Conservation (phyloP, 176 grass and related monocot genomes). For the Chrysopogon serrulatus region DNA sequence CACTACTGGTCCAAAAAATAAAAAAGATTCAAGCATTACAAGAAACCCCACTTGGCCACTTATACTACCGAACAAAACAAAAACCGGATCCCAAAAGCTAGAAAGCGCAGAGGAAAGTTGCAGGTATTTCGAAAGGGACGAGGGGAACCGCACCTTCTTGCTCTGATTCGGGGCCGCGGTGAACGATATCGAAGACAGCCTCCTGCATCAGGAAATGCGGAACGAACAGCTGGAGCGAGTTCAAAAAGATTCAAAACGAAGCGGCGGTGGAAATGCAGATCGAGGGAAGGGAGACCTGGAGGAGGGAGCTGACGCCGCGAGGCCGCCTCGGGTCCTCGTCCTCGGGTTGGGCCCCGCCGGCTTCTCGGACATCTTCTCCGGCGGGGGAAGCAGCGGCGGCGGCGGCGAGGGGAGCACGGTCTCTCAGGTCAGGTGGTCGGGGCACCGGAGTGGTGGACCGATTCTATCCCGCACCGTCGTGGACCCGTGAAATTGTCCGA, state of each 20-base stretch:
- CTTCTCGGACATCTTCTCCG: conserved; percentile 49
- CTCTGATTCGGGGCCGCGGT: conserved; percentile 26
- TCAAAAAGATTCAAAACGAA: conserved; percentile 20
- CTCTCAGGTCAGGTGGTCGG: background rate
- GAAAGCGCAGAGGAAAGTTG: background rate
- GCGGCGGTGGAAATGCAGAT: conserved; percentile 37
- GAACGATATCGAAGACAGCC: conserved; percentile 33
- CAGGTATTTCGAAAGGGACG: background rate
- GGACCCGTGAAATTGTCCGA: conserved; percentile 30
- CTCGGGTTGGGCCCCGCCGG: conserved; percentile 4
- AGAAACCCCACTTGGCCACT: conserved; percentile 23
- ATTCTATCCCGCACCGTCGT: conserved; percentile 26
- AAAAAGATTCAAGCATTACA: background rate
- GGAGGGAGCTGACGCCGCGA: conserved; percentile 33
- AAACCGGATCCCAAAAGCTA: conserved; percentile 17
- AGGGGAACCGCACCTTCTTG: conserved; percentile 33
- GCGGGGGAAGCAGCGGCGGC: background rate
- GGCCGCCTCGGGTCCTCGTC: conserved; percentile 33
- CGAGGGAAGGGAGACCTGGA: conserved; percentile 39
- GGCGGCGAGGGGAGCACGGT: conserved; percentile 5
- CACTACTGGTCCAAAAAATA: background rate
- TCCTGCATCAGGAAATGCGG: conserved; percentile 24
- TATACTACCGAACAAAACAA: conserved; percentile 15
- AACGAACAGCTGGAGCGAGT: background rate
- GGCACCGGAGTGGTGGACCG: conserved; percentile 18